Evolutionary conservation across 139 green algal genomes (phyloP), one percentile per base, ranked within the genome.

Genomic region (Raphidocelis subcapitata): DNA sequence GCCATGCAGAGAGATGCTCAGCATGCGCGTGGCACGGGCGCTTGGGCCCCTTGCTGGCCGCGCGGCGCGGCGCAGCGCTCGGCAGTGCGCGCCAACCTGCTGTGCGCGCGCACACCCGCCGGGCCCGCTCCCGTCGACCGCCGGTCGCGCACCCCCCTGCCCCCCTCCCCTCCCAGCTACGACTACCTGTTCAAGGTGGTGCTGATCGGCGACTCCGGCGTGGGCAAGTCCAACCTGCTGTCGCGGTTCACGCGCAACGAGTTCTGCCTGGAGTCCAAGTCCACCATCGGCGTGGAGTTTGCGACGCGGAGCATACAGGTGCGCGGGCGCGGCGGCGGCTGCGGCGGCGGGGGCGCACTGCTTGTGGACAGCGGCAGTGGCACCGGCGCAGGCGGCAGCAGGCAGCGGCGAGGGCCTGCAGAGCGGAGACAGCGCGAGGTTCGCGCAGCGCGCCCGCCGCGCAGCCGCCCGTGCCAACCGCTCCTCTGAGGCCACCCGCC

Each of bases 151-250:
- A 8, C 41, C 41, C 12, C 41, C 10, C 55, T 62, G 55, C 55
- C n/a, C 55, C 8, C 26, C 8, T 31, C 26, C 55, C n/a, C n/a
- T n/a, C 26, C 10, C 91, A 97, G 93, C 81, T 99, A 98, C 65
- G 95, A 99, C 83, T 98, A 97, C 83, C 87, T 99, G 5, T 99
- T 99, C 85, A 99, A 99, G 79, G 91, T 98, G 23, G 95, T 99
- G 41, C 77, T 99, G 54, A 98, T 99, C 69, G 95, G 95, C 23
- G 95, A 99, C 83, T 96, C 88, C 8, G 95, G 93, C 12, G 95
- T 99, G 2, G 95, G 95, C 55, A 99, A 99, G 84, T 97, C 91
- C 52, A 98, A 99, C 80, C 74, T 99, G 70, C 89, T 99, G 3
- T 94, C 85, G 60, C 85, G 94, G 24, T 99, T 99, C 82, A 98